A percentile compares a stretch with the other conserved stretches of the same genome.
Conservation (phyloP, 129 eudicot species). For the Flaveria trinervia region DNA sequence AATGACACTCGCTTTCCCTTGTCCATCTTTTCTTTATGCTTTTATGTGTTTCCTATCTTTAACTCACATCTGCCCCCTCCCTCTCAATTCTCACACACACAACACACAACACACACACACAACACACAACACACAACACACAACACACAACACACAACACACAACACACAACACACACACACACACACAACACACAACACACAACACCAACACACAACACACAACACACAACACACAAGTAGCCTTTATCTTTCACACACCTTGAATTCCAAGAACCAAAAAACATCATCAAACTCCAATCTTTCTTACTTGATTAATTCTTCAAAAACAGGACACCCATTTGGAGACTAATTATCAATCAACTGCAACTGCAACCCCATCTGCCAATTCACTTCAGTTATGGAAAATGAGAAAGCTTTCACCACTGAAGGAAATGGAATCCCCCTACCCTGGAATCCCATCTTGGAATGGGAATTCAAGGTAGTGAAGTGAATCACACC, state of each 20-base stretch:
- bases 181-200: background rate
- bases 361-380: constrained; percentile 22
- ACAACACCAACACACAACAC: background rate
- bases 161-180: background rate
- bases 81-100: background rate
- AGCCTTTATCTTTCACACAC: constrained; percentile 42
- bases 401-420: constrained; percentile 43
- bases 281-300: constrained; percentile 28
- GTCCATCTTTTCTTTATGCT: constrained; percentile 18
- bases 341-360: constrained; percentile 22
- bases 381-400: constrained; percentile 22
- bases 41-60: constrained; percentile 23
- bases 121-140: background rate
- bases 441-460: constrained; percentile 16
- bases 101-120: background rate
- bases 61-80: constrained; percentile 1
- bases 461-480: constrained; percentile 49
- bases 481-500: constrained; percentile 31
- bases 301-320: constrained; percentile 28
- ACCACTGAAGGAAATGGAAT: constrained; percentile 23
- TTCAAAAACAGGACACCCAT: constrained; percentile 29
- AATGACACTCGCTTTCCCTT: background rate
- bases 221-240: background rate
- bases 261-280: constrained; percentile 48
- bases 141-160: background rate